Percentiles rank a stretch among this genome's conserved stretches.
These are phyloP conservation scores for Exophiala sp. DNA, from an alignment of 2,329 filamentous ascomycete species.

Conservation along the genomic window DNA sequence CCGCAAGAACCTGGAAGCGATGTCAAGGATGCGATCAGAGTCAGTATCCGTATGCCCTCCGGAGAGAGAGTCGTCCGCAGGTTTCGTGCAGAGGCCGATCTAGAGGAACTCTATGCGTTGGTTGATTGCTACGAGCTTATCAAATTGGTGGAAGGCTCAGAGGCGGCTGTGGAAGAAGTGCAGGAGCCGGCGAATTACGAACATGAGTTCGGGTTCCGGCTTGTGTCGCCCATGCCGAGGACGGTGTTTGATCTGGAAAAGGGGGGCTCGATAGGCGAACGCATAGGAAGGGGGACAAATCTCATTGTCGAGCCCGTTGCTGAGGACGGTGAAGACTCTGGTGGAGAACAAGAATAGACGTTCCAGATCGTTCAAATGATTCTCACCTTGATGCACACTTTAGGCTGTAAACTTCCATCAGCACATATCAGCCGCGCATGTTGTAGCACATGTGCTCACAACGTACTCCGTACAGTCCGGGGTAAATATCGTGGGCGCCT, in stretches of 20 bases:
- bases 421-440: no score
- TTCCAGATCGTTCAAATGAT: background rate
- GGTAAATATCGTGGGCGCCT: no score
- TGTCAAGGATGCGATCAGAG: slow-evolving; percentile 68
- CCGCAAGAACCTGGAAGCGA: slow-evolving; percentile 63
- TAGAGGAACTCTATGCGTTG: slow-evolving; percentile 93
- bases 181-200: slow-evolving; percentile 64
- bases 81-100: slow-evolving; percentile 64
- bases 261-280: slow-evolving; percentile 64
- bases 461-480: background rate
- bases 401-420: no score
- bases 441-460: background rate
- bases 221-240: slow-evolving; percentile 81
- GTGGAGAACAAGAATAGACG: slow-evolving; percentile 3
- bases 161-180: slow-evolving; percentile 35
- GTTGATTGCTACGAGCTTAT: slow-evolving; percentile 82
- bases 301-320: slow-evolving; percentile 75
- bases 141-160: slow-evolving; percentile 34
- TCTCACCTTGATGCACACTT: no score
- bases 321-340: slow-evolving; percentile 51
- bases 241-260: slow-evolving; percentile 70
- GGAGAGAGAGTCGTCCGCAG: slow-evolving; percentile 73
- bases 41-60: slow-evolving; percentile 60
- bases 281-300: slow-evolving; percentile 81
- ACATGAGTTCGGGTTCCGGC: slow-evolving; percentile 78